These are phyloP conservation scores for Suillus clintonianus DNA, from an alignment of 768 basidiomycete species.

Conservation along the genomic window DNA sequence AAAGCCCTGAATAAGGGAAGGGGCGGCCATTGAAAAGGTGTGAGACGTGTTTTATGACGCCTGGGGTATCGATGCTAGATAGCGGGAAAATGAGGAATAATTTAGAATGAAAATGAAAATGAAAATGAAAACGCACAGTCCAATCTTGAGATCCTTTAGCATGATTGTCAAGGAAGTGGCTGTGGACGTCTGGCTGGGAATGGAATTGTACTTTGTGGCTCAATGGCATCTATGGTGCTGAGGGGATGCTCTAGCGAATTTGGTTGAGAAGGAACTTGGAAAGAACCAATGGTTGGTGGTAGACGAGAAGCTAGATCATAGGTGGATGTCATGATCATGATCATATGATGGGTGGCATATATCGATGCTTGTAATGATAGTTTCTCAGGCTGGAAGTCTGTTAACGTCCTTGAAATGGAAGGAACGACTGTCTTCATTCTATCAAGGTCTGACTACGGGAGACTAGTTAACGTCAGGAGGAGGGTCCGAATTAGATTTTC, in stretches of 20 bases:
- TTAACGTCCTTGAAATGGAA: too few species aligned
- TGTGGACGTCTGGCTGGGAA: slow-evolving; percentile 63
- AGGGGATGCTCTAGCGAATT: slow-evolving; percentile 44
- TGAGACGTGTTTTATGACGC: slow-evolving; percentile 94
- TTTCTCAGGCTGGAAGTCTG: not conserved
- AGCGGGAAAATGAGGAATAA: not conserved
- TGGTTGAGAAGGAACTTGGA: slow-evolving; percentile 23
- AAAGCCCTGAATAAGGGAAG: slow-evolving; percentile 90
- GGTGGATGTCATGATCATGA: not conserved
- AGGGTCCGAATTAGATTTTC: slow-evolving; percentile 2
- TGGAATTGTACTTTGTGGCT: slow-evolving; percentile 63
- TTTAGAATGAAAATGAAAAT: too few species aligned
- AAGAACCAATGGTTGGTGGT: slow-evolving; percentile 20
- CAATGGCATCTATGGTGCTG: slow-evolving; percentile 63
- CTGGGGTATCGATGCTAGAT: slow-evolving; percentile 91
- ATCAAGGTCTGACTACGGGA: too few species aligned
- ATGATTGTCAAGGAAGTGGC: slow-evolving; percentile 68
- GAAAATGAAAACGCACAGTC: slow-evolving; percentile 40
- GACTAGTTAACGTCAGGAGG: slow-evolving; percentile 8
- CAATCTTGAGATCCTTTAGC: slow-evolving; percentile 78
- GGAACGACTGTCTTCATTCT: too few species aligned
- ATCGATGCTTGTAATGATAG: slow-evolving; percentile 17
- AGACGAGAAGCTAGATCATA: slow-evolving; percentile 17
- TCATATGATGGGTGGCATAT: slow-evolving; percentile 23
- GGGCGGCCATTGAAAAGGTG: slow-evolving; percentile 91